Percentiles rank a stretch among this genome's conserved stretches.
Evolutionary conservation across 1,139 yeast genomes (phyloP).

Genomic region (Yamadazyma dushanensis): DNA sequence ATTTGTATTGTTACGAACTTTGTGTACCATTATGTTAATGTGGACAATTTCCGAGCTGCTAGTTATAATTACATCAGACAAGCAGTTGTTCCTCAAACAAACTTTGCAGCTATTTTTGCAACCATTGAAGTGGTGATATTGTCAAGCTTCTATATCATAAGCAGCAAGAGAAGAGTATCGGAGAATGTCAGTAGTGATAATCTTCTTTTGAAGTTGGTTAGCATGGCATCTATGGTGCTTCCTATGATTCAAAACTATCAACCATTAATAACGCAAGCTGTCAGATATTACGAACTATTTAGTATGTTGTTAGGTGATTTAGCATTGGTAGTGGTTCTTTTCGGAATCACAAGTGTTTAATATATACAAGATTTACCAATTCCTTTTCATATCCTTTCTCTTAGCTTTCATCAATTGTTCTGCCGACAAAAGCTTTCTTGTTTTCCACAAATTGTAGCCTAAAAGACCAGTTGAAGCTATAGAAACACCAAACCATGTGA

Average conservation of each 20-base stretch:
- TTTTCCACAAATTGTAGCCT: slow-evolving; percentile 33
- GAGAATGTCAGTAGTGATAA: slow-evolving; percentile 26
- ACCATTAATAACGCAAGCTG: slow-evolving; percentile 28
- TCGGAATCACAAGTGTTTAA: slow-evolving; percentile 34
- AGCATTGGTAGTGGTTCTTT: slow-evolving; percentile 38
- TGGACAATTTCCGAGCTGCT: slow-evolving; percentile 30
- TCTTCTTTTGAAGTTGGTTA: slow-evolving; percentile 29
- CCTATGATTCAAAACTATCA: slow-evolving; percentile 34
- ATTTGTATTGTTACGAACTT: slow-evolving; percentile 30
- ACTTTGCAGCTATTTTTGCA: slow-evolving; percentile 31
- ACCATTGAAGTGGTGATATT: slow-evolving; percentile 36
- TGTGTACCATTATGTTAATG: slow-evolving; percentile 31
- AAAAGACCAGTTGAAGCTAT: slow-evolving; percentile 68
- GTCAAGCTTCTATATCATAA: slow-evolving; percentile 33
- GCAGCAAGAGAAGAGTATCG: slow-evolving; percentile 26
- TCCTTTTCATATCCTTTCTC: slow-evolving; percentile 36
- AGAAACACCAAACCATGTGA: slow-evolving; percentile 93
- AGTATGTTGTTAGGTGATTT: slow-evolving; percentile 41
- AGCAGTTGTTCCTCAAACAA: slow-evolving; percentile 12
- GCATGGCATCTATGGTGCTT: slow-evolving; percentile 36
- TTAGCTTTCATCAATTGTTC: slow-evolving; percentile 45
- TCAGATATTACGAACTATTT: slow-evolving; percentile 40
- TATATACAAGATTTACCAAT: slow-evolving; percentile 13
- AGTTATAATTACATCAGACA: slow-evolving; percentile 26
- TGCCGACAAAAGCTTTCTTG: slow-evolving; percentile 33